phyloP scores from a whole-genome alignment of 768 basidiomycete species.

The Fomitopsis pulvina region DNA sequence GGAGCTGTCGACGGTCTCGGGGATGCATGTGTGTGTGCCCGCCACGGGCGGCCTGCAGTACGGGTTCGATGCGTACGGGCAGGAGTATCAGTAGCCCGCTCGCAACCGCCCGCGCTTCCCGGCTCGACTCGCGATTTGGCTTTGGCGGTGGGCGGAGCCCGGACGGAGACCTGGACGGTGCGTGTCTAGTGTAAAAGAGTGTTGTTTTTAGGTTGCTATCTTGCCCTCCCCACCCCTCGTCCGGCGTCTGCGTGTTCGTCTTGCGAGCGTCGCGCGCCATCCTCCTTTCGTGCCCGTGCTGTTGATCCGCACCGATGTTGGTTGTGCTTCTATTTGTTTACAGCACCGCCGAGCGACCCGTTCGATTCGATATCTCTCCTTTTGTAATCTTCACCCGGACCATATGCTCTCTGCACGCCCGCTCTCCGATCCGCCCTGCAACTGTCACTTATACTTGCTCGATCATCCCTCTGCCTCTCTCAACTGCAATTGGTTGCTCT shows the following conservation, averaged over 20 bases:
- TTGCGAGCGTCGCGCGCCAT: background rate
- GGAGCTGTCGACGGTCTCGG: conserved; percentile 6
- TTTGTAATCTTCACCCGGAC: background rate
- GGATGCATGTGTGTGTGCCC: conserved; percentile 14
- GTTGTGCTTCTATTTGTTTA: no score
- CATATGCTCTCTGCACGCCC: background rate
- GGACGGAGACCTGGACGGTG: no score
- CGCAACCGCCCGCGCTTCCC: no score
- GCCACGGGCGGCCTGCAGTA: conserved; percentile 11
- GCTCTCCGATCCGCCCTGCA: background rate
- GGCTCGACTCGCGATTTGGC: no score
- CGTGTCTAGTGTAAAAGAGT: no score
- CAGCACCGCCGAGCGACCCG: background rate
- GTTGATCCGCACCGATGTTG: background rate
- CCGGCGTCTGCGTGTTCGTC: background rate
- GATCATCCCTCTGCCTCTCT: background rate
- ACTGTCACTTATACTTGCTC: no score
- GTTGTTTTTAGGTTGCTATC: no score
- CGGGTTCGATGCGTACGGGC: conserved; percentile 9
- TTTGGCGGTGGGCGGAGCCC: no score
- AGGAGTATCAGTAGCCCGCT: background rate
- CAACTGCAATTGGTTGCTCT: background rate
- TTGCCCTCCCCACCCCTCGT: no score
- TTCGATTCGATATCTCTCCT: background rate
- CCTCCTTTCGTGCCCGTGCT: background rate